Evolutionary conservation across 805 yeast species (phyloP).

Genomic region (Scheffersomyces lignosus): DNA sequence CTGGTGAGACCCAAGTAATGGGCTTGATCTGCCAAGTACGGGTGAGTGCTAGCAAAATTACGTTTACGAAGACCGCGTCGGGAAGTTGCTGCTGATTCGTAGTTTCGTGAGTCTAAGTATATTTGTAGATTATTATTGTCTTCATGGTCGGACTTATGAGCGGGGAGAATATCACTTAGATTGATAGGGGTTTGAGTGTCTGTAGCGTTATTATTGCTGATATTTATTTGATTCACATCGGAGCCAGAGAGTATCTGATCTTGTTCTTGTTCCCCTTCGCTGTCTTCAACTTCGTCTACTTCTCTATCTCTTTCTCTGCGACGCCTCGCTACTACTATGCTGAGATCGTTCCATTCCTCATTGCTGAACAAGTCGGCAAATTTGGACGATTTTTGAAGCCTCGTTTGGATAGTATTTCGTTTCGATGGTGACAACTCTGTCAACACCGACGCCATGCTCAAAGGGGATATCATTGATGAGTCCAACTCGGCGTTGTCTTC

Average conservation of each 20-base stretch:
- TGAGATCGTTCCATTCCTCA: conserved; percentile 7
- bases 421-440: background rate
- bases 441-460: conserved; percentile 1
- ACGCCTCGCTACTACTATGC: background rate
- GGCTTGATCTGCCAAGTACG: conserved; percentile 46
- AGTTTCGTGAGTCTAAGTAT: conserved; percentile 13
- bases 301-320: too few species aligned
- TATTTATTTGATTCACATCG: too few species aligned
- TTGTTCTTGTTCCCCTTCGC: background rate
- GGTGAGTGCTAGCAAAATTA: conserved; percentile 45
- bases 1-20: conserved; percentile 42
- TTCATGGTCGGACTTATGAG: conserved; percentile 4
- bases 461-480: conserved; percentile 12
- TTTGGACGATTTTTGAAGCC: background rate
- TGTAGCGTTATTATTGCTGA: too few species aligned
- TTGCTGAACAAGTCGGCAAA: conserved; percentile 3
- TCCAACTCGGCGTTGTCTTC: conserved; percentile 15
- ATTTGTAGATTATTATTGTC: conserved; percentile 11
- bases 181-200: too few species aligned
- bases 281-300: background rate
- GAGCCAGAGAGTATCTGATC: too few species aligned
- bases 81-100: conserved; percentile 6
- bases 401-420: background rate
- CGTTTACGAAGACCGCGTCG: conserved; percentile 38
- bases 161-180: background rate